Base-by-base conservation (phyloP, 352 stramenopile genomes). In the Globisporangium yorkense region DNA sequence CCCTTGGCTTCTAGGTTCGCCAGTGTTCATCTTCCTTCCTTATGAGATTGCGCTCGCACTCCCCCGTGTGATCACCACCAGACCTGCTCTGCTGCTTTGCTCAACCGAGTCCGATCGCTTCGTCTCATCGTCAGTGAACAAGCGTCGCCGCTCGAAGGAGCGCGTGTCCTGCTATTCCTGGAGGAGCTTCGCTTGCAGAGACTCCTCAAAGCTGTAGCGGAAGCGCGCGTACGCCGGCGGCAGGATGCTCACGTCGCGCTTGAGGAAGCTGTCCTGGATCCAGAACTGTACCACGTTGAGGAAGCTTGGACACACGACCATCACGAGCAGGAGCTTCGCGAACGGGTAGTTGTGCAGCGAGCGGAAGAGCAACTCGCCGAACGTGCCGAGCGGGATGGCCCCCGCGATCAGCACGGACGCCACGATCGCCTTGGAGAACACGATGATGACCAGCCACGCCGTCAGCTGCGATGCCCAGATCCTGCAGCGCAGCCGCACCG, bases 221-320 rank as follows among this genome's bases (percentile, higher is more conserved):
- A 86, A 84, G 58, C 68, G 72, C 20, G 74, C 75, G 66, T 88
- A 90, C 54, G 72, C 66, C 1, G 68, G 69, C 20, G 80, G 72
- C 5, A 88, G 41, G 33, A 87, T 80, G 54, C 74, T 86, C 12
- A 82, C 68, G 48, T 90, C 83, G 21, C 79, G 75, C 66, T 92
- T 92, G 44, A 92, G 75, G 56, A 90, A 92, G 51, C 75, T 91
- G 60, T 91, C 80, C 63, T 92, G 83, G 62, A 92, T 89, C 84
- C 83, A 93, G 61, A 93, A 91, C 67, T 93, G 81, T 51, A 89
- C 74, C 27, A 91, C 64, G 64, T 93, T 93, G 51, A 93, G 70
- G 62, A 93, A 90, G 56, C 74, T 89, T n/a, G 81, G 84, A 53
- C 80, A 90, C 43, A 90, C 70, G 51, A 93, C 72, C 81, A 93